Conservation (phyloP, 2,329 filamentous ascomycete species). For the Oidium heveae region DNA sequence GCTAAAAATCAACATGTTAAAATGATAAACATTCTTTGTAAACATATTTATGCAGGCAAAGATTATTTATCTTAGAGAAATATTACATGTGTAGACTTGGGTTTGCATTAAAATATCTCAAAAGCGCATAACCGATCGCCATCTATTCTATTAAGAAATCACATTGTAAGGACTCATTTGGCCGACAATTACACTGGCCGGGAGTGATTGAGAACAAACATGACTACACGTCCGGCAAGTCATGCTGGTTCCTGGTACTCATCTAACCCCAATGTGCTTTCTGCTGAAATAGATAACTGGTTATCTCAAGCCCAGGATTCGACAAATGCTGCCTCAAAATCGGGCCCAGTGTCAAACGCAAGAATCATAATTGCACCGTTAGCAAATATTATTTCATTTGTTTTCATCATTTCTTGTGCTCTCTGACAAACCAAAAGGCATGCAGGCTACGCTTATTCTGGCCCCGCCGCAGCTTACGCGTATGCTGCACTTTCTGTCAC, state of each 20-base stretch:
- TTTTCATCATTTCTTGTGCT: neutral
- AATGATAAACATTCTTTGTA: no score
- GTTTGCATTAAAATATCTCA: no score
- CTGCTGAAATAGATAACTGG: conserved; percentile 45
- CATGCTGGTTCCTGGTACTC: conserved; percentile 85
- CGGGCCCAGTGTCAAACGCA: conserved; percentile 45
- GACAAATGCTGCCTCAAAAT: conserved; percentile 26
- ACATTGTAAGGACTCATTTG: no score
- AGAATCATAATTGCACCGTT: conserved; percentile 84
- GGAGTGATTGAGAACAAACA: conserved; percentile 3
- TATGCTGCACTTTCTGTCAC: conserved; percentile 73
- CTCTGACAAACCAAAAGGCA: conserved; percentile 29
- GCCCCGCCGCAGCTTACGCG: conserved; percentile 76
- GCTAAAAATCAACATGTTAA: no score
- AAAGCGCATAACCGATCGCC: no score
- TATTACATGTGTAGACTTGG: no score
- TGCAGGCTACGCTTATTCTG: conserved; percentile 82
- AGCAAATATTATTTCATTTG: conserved; percentile 16
- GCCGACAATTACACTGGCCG: no score
- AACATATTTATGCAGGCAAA: no score
- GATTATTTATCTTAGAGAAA: no score
- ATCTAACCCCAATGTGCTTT: conserved; percentile 30
- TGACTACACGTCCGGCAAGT: conserved; percentile 27
- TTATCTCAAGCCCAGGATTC: conserved; percentile 43
- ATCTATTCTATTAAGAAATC: no score